Evolutionary conservation across 2,329 filamentous ascomycete species (phyloP).

Genomic region (Colletotrichum sp.): DNA sequence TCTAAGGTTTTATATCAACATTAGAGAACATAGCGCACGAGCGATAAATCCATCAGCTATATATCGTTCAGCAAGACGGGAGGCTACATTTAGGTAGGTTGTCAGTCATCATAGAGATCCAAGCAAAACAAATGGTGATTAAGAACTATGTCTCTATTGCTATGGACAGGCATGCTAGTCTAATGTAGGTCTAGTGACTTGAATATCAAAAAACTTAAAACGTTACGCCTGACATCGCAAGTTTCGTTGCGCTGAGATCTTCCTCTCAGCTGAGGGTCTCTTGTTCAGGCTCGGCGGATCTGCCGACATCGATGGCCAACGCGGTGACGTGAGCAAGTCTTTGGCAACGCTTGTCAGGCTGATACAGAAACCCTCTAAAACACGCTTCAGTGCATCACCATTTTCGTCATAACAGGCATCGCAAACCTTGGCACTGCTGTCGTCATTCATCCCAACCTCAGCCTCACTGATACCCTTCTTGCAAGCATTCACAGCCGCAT

Average conservation of each 20-base stretch:
- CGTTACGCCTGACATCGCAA: not conserved
- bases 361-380: not conserved
- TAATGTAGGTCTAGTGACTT: not conserved
- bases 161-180: not conserved
- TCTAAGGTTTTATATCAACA: fast-evolving
- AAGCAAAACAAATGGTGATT: fast-evolving
- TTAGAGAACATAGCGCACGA: too few relatives aligned
- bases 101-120: fast-evolving
- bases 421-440: not conserved
- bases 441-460: not conserved
- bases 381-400: not conserved
- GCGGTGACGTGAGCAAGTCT: not conserved
- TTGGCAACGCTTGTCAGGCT: not conserved
- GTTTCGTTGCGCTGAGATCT: not conserved
- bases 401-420: not conserved
- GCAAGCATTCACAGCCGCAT: not conserved
- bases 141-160: not conserved
- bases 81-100: too few relatives aligned
- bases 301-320: not conserved
- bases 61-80: fast-evolving
- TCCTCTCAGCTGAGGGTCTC: not conserved
- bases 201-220: not conserved
- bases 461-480: not conserved
- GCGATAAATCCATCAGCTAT: too few relatives aligned
- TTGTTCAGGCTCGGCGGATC: not conserved